Evolutionary conservation across 345 rosid genomes (phyloP).

Genomic region (Arabis alpina): DNA sequence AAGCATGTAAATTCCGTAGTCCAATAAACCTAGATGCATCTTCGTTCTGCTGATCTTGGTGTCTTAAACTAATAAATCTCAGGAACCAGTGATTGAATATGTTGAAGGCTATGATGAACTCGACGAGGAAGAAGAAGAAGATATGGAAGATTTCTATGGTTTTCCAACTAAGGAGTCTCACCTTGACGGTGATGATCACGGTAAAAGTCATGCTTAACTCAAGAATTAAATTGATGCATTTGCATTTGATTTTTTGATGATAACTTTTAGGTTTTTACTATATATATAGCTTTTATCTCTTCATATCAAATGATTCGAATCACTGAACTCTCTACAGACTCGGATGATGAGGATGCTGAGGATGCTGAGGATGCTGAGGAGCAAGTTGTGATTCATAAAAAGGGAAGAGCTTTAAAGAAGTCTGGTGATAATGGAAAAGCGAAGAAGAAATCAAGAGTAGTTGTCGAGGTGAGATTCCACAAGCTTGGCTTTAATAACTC

Average conservation of each 20-base stretch:
- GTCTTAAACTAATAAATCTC: constrained; percentile 22
- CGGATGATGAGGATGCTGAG: constrained; percentile 38
- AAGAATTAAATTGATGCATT: neutral
- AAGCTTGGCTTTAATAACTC: neutral
- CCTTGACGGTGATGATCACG: constrained; percentile 41
- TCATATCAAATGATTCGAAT: neutral
- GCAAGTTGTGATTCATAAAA: constrained; percentile 48
- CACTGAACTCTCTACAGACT: constrained; percentile 28
- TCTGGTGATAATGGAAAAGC: constrained; percentile 53
- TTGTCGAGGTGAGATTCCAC: constrained; percentile 69
- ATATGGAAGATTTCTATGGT: constrained; percentile 81
- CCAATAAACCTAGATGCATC: neutral
- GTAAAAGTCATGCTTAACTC: constrained; percentile 31
- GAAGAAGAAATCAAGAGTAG: constrained; percentile 68
- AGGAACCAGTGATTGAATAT: constrained; percentile 75
- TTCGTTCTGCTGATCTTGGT: constrained; percentile 3
- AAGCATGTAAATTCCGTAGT: neutral
- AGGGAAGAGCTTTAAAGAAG: constrained; percentile 48
- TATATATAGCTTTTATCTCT: neutral
- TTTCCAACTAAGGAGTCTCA: constrained; percentile 42
- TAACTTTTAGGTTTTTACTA: too few relatives aligned
- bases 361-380: constrained; percentile 52
- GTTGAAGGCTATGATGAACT: constrained; percentile 81
- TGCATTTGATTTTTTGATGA: too few relatives aligned
- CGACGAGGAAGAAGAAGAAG: constrained; percentile 90